Conservation (phyloP, 1,284 basidiomycete genomes). For the Leccinum ponderosum region DNA sequence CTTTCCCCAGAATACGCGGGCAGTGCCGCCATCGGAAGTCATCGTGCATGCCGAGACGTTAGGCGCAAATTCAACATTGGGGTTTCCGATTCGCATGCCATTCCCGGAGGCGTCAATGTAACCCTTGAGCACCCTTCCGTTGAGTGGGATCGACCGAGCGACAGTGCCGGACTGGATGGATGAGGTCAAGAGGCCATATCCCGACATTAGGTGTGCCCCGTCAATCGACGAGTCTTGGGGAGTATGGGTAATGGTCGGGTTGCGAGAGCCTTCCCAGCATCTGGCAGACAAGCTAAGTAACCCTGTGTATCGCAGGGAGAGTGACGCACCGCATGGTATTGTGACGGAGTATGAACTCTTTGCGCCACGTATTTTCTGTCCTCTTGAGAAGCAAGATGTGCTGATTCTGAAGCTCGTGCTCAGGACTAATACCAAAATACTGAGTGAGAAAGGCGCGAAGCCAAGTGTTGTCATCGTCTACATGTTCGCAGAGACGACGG, state of each 20-base stretch:
- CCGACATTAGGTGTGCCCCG: slow-evolving; percentile 57
- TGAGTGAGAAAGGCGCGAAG: slow-evolving; percentile 74
- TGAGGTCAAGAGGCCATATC: slow-evolving; percentile 59
- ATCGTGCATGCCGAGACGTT: slow-evolving; percentile 61
- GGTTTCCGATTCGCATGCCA: slow-evolving; percentile 71
- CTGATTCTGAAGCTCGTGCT: slow-evolving; percentile 48
- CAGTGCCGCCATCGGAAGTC: slow-evolving; percentile 65
- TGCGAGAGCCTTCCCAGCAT: slow-evolving; percentile 71
- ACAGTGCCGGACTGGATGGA: slow-evolving; percentile 75
- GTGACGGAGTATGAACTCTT: slow-evolving; percentile 62
- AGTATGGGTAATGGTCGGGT: slow-evolving; percentile 57
- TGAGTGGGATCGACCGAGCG: slow-evolving; percentile 71
- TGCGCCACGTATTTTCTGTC: slow-evolving; percentile 62
- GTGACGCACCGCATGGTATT: slow-evolving; percentile 51
- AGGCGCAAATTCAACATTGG: slow-evolving; percentile 75
- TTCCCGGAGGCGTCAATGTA: slow-evolving; percentile 70
- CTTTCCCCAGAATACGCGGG: slow-evolving; percentile 77
- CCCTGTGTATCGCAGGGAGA: not conserved
- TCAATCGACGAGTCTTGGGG: slow-evolving; percentile 60
- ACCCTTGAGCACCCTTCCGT: slow-evolving; percentile 70
- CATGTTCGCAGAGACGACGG: slow-evolving; percentile 58
- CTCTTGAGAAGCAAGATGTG: slow-evolving; percentile 56
- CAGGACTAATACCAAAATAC: slow-evolving; percentile 67
- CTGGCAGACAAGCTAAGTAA: slow-evolving; percentile 39
- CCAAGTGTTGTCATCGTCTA: slow-evolving; percentile 84